phyloP scores from a whole-genome alignment of 2,329 filamentous ascomycete species.

The Arthroderma uncinatum region DNA sequence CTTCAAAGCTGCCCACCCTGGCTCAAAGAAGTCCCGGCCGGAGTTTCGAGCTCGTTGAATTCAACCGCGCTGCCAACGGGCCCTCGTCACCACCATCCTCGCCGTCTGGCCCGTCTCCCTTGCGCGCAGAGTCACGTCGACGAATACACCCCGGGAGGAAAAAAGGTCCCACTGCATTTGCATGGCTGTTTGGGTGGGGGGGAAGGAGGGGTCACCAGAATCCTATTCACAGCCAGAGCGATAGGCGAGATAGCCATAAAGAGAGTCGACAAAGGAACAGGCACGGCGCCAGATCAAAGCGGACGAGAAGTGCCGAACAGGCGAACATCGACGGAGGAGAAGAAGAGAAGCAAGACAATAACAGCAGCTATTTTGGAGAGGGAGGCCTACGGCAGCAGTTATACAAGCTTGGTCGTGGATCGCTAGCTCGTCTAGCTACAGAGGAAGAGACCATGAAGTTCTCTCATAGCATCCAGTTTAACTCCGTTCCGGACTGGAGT shows the following conservation, averaged over 20 bases:
- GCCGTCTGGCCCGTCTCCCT: background rate
- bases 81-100: background rate
- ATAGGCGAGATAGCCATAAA: background rate
- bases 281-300: background rate
- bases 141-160: background rate
- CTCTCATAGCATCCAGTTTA: slow-evolving; percentile 98
- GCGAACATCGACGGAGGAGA: background rate
- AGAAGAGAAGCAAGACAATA: background rate
- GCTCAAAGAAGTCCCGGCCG: slow-evolving; percentile 6
- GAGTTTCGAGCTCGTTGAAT: slow-evolving; percentile 17
- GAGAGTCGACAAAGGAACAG: background rate
- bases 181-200: slow-evolving; percentile 4
- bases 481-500: slow-evolving; percentile 99
- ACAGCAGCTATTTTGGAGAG: background rate
- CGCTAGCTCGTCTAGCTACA: slow-evolving; percentile 45
- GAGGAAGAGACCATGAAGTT: slow-evolving; percentile 93
- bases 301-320: background rate
- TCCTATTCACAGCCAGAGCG: background rate
- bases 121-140: background rate
- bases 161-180: background rate
- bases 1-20: slow-evolving; percentile 10
- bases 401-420: slow-evolving; percentile 4
- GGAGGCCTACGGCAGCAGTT: background rate
- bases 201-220: background rate
- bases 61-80: slow-evolving; percentile 8